phyloP scores from a whole-genome alignment of 805 yeast species.

The Saturnispora bothae region DNA sequence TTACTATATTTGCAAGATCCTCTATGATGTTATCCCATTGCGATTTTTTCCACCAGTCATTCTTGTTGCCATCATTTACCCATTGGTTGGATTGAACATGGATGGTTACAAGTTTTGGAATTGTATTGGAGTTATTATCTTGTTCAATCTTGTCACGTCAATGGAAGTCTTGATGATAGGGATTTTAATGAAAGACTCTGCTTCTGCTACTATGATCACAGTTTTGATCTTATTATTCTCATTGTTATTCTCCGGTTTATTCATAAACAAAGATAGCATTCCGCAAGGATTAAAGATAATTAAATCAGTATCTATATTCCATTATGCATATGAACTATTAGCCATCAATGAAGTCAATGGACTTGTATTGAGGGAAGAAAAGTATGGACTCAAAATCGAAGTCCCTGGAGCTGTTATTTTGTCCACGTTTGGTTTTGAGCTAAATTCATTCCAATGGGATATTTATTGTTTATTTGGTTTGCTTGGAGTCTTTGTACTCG shows the following conservation, averaged over 20 bases:
- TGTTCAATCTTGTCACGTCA: conserved; percentile 82
- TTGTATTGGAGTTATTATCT: conserved; percentile 56
- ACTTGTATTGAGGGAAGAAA: conserved; percentile 72
- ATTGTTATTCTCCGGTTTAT: conserved; percentile 84
- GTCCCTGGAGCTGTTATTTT: conserved; percentile 97
- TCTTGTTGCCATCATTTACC: conserved; percentile 72
- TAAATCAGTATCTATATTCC: conserved; percentile 82
- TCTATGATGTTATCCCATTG: conserved; percentile 88
- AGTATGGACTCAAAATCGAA: conserved; percentile 87
- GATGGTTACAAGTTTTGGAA: conserved; percentile 63
- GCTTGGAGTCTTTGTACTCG: conserved; percentile 44
- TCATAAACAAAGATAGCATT: conserved; percentile 65
- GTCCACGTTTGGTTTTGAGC: conserved; percentile 90
- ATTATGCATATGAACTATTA: conserved; percentile 90
- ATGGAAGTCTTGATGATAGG: conserved; percentile 82
- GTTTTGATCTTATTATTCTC: conserved; percentile 78
- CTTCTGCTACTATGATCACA: conserved; percentile 84
- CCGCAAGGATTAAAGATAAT: conserved; percentile 49
- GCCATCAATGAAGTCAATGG: conserved; percentile 88
- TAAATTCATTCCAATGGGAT: conserved; percentile 64
- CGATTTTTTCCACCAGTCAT: conserved; percentile 88
- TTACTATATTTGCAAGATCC: conserved; percentile 73
- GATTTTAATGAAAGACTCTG: conserved; percentile 75
- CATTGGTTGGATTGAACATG: conserved; percentile 80
- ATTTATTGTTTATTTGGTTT: conserved; percentile 47